phyloP scores from a whole-genome alignment of 139 green algal genomes.

The Volvox reticuliferus region DNA sequence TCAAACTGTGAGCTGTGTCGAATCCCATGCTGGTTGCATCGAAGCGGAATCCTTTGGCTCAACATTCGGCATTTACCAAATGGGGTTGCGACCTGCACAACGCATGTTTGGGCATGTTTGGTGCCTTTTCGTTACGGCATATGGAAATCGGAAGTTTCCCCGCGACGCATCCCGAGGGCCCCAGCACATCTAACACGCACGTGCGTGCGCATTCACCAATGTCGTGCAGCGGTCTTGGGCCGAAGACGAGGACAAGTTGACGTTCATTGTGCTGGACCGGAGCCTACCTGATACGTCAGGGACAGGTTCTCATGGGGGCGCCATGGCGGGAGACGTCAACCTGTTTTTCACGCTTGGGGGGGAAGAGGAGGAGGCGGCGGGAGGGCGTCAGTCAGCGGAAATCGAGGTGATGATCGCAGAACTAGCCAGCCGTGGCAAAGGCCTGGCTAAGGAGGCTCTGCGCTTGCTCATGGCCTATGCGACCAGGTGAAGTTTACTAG shows the following conservation, averaged over 20 bases:
- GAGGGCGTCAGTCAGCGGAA: conserved; percentile 51
- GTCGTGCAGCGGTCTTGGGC: conserved; percentile 62
- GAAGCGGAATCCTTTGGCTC: too few species aligned
- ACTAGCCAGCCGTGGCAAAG: conserved; percentile 59
- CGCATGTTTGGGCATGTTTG: too few species aligned
- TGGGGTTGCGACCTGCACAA: too few species aligned
- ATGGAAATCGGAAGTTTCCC: too few species aligned
- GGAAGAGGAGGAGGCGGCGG: too few species aligned
- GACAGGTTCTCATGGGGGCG: conserved; percentile 58
- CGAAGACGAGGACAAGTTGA: conserved; percentile 85
- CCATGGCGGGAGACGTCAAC: conserved; percentile 64
- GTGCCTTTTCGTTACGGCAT: too few species aligned
- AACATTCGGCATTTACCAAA: too few species aligned
- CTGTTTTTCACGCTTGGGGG: conserved; percentile 61
- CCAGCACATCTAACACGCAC: too few species aligned
- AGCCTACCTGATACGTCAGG: conserved; percentile 55
- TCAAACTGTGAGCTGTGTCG: too few species aligned
- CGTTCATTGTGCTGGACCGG: conserved; percentile 85
- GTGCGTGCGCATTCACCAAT: too few species aligned
- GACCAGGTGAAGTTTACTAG: not conserved
- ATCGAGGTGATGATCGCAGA: conserved; percentile 87
- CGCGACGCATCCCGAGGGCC: too few species aligned
- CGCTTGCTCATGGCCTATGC: conserved; percentile 84
- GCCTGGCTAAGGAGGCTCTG: conserved; percentile 73
- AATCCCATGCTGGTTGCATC: too few species aligned